Conservation (phyloP, 345 rosid genomes). For the Arabis hirsuta region DNA sequence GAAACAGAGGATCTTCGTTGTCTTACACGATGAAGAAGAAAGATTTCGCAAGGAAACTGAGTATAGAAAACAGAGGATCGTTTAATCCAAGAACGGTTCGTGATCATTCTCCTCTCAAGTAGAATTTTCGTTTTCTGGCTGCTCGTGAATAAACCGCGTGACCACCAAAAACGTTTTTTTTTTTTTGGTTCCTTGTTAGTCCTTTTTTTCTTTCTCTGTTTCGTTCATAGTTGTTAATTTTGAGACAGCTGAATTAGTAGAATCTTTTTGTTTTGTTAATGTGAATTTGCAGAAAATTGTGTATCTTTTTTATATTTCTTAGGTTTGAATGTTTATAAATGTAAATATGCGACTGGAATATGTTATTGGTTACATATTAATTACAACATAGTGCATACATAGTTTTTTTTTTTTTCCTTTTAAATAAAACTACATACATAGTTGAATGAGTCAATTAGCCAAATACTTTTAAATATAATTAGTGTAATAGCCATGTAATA, state of each 20-base stretch:
- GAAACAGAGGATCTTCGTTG: slow-evolving; percentile 28
- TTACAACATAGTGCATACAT: no score
- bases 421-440: background rate
- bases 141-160: slow-evolving; percentile 35
- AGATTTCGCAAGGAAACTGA: slow-evolving; percentile 47
- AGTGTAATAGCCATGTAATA: no score
- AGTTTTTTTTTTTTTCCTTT: no score
- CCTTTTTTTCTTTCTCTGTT: slow-evolving; percentile 12
- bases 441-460: background rate
- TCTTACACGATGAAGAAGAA: slow-evolving; percentile 52
- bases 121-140: slow-evolving; percentile 34
- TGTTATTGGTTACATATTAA: slow-evolving; percentile 13
- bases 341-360: slow-evolving; percentile 2
- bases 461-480: no score
- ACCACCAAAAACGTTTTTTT: slow-evolving; percentile 6
- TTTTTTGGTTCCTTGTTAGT: background rate
- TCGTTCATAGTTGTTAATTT: slow-evolving; percentile 34
- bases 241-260: slow-evolving; percentile 34
- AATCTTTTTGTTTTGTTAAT: background rate
- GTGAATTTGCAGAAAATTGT: slow-evolving; percentile 25
- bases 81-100: slow-evolving; percentile 46
- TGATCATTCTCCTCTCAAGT: slow-evolving; percentile 22
- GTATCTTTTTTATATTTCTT: background rate
- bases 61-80: slow-evolving; percentile 42
- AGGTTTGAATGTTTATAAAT: background rate